Evolutionary conservation across 805 yeast species (phyloP).

Genomic region (Kazachstania bromeliacearum): DNA sequence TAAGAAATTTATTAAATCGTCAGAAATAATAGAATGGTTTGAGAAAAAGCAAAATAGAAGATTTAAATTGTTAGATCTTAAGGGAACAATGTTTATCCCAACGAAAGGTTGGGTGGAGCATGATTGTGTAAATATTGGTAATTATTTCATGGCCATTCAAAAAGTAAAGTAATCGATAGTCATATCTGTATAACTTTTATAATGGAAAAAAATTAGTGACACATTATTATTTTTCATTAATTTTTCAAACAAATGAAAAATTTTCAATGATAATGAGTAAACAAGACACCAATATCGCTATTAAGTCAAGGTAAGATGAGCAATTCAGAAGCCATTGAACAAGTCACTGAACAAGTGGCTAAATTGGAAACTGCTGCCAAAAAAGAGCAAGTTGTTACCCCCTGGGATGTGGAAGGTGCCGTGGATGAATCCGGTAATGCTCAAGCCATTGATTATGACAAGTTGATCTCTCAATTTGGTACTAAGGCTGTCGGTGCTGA

Average conservation of each 20-base stretch:
- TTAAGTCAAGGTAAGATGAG: too few species aligned
- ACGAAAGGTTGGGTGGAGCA: constrained; percentile 78
- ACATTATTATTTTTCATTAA: background rate
- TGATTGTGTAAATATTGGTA: constrained; percentile 52
- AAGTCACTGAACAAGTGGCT: constrained; percentile 16
- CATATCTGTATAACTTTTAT: background rate
- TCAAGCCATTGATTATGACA: constrained; percentile 88
- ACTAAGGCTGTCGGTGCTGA: constrained; percentile 63
- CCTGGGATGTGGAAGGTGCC: constrained; percentile 99
- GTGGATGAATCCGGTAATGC: constrained; percentile 80
- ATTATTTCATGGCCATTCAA: constrained; percentile 82
- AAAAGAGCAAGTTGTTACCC: constrained; percentile 62
- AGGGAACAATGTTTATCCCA: constrained; percentile 81
- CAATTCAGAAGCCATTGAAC: constrained; percentile 6
- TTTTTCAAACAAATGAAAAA: background rate
- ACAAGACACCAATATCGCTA: too few species aligned
- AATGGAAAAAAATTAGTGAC: constrained; percentile 1
- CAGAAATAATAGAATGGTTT: constrained; percentile 64
- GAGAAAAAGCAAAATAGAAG: constrained; percentile 32
- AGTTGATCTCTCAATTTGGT: constrained; percentile 80
- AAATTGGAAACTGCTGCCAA: constrained; percentile 11
- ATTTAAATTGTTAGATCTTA: constrained; percentile 53
- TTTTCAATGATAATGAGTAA: background rate
- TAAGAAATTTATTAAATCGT: constrained; percentile 72
- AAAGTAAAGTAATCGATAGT: constrained; percentile 25